A percentile compares a stretch with the other conserved stretches of the same genome.
Conservation (phyloP, 2,329 filamentous ascomycete genomes). For the Xylariaceae sp. region DNA sequence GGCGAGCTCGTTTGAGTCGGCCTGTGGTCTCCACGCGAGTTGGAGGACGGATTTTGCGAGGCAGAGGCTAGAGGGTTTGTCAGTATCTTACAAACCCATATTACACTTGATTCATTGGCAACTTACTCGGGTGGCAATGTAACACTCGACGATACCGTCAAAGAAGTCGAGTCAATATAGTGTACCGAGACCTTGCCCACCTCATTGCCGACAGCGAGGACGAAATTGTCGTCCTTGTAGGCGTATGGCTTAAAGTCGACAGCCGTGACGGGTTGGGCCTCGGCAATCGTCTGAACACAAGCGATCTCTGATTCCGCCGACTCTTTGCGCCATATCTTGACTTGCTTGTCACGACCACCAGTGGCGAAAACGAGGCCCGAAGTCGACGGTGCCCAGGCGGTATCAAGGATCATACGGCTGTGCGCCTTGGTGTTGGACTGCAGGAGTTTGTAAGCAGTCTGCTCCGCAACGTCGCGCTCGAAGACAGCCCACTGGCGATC, state of each 20-base stretch:
- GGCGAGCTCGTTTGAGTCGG: constrained; percentile 39
- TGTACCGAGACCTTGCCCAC: constrained; percentile 45
- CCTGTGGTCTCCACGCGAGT: constrained; percentile 62
- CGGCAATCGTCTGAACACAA: constrained; percentile 50
- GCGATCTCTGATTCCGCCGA: constrained; percentile 37
- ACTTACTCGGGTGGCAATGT: constrained; percentile 39
- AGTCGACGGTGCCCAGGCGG: constrained; percentile 68
- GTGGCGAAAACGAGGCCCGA: constrained; percentile 64
- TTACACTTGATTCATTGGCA: neutral
- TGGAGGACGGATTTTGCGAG: constrained; percentile 64
- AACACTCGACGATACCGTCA: constrained; percentile 35
- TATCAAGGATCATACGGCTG: constrained; percentile 85
- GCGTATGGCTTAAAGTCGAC: constrained; percentile 57
- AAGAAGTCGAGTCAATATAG: constrained; percentile 36
- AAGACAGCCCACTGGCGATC: constrained; percentile 92
- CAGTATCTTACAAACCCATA: constrained; percentile 3
- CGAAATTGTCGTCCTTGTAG: constrained; percentile 28
- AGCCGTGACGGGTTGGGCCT: constrained; percentile 63
- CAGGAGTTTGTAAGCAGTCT: constrained; percentile 50
- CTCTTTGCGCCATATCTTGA: constrained; percentile 62
- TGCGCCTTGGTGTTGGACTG: constrained; percentile 79
- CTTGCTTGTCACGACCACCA: constrained; percentile 81
- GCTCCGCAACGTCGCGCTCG: constrained; percentile 40
- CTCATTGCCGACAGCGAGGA: constrained; percentile 58
- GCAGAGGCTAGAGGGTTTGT: constrained; percentile 38